Evolutionary conservation across 345 rosid species (phyloP).

Genomic region (Populus pruinosa): DNA sequence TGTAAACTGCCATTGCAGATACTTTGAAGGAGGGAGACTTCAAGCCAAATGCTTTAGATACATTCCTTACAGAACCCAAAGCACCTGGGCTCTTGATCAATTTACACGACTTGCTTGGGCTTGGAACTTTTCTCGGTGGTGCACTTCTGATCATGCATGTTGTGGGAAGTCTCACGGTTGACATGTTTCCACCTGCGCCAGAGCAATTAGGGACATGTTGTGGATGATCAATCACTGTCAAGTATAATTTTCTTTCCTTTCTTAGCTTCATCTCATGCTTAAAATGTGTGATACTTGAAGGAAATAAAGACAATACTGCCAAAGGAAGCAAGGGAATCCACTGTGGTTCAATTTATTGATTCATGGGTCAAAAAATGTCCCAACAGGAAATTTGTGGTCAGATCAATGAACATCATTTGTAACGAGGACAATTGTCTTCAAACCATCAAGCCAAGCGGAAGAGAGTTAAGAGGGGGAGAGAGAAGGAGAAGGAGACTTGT

Average conservation of each 20-base stretch:
- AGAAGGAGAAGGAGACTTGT: too few relatives aligned
- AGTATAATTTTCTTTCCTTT: not conserved
- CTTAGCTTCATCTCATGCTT: not conserved
- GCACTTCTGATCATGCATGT: constrained; percentile 19
- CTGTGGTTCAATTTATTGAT: not conserved
- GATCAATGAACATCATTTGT: not conserved
- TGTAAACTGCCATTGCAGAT: constrained; percentile 24
- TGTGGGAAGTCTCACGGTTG: constrained; percentile 33
- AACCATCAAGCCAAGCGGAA: not conserved
- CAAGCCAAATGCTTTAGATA: constrained; percentile 33
- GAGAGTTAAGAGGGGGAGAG: not conserved
- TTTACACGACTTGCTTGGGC: not conserved
- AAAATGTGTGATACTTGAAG: not conserved
- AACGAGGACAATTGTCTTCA: not conserved
- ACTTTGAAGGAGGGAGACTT: constrained; percentile 40
- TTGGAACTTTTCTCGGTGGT: constrained; percentile 11
- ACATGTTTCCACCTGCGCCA: constrained; percentile 32
- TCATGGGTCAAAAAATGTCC: not conserved
- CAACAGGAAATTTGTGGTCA: not conserved
- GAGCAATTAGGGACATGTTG: not conserved
- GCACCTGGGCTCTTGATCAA: constrained; percentile 19
- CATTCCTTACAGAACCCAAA: constrained; percentile 23
- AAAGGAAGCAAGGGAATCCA: not conserved
- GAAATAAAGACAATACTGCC: not conserved
- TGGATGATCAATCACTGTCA: not conserved